These are phyloP conservation scores for Malbranchea zuffiana DNA, from an alignment of 2,329 filamentous ascomycete genomes.

Conservation along the genomic window DNA sequence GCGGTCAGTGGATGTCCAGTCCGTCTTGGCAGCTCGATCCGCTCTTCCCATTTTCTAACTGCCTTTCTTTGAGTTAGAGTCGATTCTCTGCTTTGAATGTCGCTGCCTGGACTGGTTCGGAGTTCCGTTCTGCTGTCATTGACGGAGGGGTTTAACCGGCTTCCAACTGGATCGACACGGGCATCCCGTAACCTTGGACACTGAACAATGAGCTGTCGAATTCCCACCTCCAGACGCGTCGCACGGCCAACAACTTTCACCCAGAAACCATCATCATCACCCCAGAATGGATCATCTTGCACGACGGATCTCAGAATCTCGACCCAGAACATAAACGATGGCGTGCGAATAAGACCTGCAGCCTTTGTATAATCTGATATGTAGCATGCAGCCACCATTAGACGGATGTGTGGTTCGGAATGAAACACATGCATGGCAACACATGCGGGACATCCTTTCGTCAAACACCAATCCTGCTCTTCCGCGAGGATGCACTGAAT, in stretches of 20 bases:
- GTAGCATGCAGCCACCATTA: constrained; percentile 33
- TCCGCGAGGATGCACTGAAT: constrained; percentile 48
- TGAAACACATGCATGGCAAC: constrained; percentile 34
- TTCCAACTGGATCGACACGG: no score
- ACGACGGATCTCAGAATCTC: constrained; percentile 30
- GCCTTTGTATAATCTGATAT: constrained; percentile 28
- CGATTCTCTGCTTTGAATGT: constrained; percentile 22
- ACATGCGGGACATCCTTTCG: constrained; percentile 44
- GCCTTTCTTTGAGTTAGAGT: constrained; percentile 25
- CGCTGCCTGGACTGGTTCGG: no score
- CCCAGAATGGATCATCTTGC: constrained; percentile 36
- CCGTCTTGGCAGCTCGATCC: constrained; percentile 18
- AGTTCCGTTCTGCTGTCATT: no score
- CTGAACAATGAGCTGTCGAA: constrained; percentile 31
- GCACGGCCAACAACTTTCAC: constrained; percentile 33
- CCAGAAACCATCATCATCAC: constrained; percentile 30
- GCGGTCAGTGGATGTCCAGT: constrained; percentile 14
- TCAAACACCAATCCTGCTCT: constrained; percentile 48
- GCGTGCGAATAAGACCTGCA: constrained; percentile 17
- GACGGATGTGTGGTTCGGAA: constrained; percentile 36
- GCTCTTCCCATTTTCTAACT: constrained; percentile 27
- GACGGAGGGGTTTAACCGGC: no score
- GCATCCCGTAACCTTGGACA: constrained; percentile 28
- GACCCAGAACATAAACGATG: constrained; percentile 32
- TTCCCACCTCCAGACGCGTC: constrained; percentile 27